Percentiles rank a stretch among this genome's conserved stretches.
phyloP scores from a whole-genome alignment of 116 monocot species.

The Papilionanthe hybrid region DNA sequence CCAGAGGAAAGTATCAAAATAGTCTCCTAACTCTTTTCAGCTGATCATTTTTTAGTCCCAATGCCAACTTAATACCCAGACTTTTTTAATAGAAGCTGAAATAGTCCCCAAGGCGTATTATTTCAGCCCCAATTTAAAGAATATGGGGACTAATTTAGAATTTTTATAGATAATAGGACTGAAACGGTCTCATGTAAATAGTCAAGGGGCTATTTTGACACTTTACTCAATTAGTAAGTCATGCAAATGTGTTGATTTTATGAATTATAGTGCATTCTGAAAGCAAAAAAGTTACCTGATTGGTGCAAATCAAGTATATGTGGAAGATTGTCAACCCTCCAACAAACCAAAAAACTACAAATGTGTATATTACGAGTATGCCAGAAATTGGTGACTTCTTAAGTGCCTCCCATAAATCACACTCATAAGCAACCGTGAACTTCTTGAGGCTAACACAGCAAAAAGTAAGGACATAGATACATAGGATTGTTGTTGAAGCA shows the following conservation, averaged over 20 bases:
- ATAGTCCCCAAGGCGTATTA: too few relatives aligned
- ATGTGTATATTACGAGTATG: conserved; percentile 54
- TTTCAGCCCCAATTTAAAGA: too few relatives aligned
- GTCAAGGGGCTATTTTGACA: too few relatives aligned
- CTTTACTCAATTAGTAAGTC: not conserved
- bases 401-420: conserved; percentile 45
- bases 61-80: too few relatives aligned
- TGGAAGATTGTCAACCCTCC: conserved; percentile 66
- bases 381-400: conserved; percentile 48
- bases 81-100: too few relatives aligned
- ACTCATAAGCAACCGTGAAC: conserved; percentile 22
- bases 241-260: not conserved
- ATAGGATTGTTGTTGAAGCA: conserved; percentile 45
- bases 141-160: too few relatives aligned
- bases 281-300: conserved; percentile 40
- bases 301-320: conserved; percentile 52
- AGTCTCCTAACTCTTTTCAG: too few relatives aligned
- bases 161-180: too few relatives aligned
- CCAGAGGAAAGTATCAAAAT: too few relatives aligned
- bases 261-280: not conserved
- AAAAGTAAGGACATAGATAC: conserved; percentile 52
- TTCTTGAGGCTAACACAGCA: conserved; percentile 52
- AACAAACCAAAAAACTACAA: conserved; percentile 61
- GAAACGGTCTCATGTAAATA: too few relatives aligned
- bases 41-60: too few relatives aligned